These are phyloP conservation scores for Populus ilicifolia DNA, from an alignment of 345 rosid species.

Conservation along the genomic window DNA sequence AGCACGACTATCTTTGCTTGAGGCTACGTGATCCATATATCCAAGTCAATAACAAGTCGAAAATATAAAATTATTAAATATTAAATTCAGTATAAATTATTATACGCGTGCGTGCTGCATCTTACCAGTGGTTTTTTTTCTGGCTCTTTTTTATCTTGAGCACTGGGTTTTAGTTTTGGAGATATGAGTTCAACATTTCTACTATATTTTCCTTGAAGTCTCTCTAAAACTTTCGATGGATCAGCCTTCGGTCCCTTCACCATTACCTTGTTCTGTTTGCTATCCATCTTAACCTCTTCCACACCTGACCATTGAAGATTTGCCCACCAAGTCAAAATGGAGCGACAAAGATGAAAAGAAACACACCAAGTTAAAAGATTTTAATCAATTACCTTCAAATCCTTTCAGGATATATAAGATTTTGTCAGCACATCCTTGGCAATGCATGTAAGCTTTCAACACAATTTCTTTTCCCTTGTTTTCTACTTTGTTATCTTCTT, in stretches of 20 bases:
- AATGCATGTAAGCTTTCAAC: slow-evolving; percentile 21
- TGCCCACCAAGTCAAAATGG: neutral
- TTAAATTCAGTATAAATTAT: neutral
- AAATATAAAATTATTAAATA: neutral
- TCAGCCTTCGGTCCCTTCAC: slow-evolving; percentile 51
- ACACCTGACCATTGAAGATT: slow-evolving; percentile 37
- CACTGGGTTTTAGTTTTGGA: slow-evolving; percentile 35
- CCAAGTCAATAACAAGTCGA: too few relatives aligned
- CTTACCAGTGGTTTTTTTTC: slow-evolving; percentile 36
- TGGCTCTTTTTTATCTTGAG: slow-evolving; percentile 23
- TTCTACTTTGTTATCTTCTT: neutral
- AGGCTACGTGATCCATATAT: slow-evolving; percentile 22
- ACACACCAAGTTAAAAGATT: neutral
- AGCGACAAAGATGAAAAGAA: neutral
- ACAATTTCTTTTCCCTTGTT: slow-evolving; percentile 2
- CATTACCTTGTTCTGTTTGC: slow-evolving; percentile 34
- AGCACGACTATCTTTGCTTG: slow-evolving; percentile 34
- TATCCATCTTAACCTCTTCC: slow-evolving; percentile 42
- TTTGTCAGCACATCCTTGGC: slow-evolving; percentile 22
- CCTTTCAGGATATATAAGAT: slow-evolving; percentile 11
- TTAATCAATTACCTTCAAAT: slow-evolving; percentile 7
- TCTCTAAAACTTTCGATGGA: slow-evolving; percentile 39
- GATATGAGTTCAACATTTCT: slow-evolving; percentile 48
- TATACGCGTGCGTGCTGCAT: neutral
- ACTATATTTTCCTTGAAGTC: slow-evolving; percentile 48